Conservation (phyloP, 805 yeast species). For the Cyberlindnera samutprakarnensis region DNA sequence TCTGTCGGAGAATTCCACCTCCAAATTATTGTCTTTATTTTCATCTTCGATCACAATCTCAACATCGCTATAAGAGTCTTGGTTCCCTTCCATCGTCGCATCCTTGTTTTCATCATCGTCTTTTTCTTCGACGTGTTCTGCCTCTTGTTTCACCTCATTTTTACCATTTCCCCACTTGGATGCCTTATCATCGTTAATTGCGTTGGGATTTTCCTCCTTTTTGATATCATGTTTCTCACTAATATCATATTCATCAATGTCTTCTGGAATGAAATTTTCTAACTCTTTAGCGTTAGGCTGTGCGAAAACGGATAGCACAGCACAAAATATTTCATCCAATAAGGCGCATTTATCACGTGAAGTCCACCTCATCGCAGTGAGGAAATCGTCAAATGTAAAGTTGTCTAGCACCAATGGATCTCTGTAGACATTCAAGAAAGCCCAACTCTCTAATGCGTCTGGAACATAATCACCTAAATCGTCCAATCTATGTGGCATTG, state of each 20-base stretch:
- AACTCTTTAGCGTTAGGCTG: conserved; percentile 33
- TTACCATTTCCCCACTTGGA: background rate
- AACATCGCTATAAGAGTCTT: no score
- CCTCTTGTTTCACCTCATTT: conserved; percentile 3
- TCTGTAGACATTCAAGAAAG: conserved; percentile 64
- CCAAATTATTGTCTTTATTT: conserved; percentile 7
- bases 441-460: conserved; percentile 64
- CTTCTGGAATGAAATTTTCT: conserved; percentile 22
- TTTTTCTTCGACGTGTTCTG: conserved; percentile 11
- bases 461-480: conserved; percentile 14
- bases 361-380: conserved; percentile 37
- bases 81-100: no score
- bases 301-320: conserved; percentile 50
- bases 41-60: no score
- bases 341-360: conserved; percentile 43
- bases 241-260: conserved; percentile 12
- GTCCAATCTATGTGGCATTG: conserved; percentile 13
- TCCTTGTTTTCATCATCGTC: conserved; percentile 16
- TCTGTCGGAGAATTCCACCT: conserved; percentile 14
- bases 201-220: background rate
- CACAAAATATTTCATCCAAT: conserved; percentile 63
- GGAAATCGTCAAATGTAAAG: conserved; percentile 73
- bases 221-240: conserved; percentile 3
- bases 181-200: no score
- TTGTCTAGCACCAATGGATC: conserved; percentile 58